Conservation (phyloP, 176 grass and related monocot species). For the Bothriochloa decipiens region DNA sequence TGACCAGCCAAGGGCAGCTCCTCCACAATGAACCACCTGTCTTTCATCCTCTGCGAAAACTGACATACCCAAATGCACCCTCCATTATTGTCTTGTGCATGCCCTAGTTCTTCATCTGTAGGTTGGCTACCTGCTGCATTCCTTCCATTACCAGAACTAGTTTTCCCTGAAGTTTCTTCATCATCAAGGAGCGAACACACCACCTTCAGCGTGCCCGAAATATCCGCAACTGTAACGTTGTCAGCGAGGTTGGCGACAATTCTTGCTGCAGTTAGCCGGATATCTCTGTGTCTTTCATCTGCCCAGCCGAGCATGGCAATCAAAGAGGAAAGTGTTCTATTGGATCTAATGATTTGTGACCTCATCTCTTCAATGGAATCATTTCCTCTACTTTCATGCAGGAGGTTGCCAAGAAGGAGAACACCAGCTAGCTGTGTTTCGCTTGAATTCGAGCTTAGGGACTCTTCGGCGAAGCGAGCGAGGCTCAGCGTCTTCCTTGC, state of each 20-base stretch:
- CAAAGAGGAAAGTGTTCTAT: not conserved
- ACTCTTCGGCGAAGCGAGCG: not conserved
- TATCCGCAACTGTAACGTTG: not conserved
- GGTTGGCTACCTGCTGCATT: not conserved
- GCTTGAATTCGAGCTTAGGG: not conserved
- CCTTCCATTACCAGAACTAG: not conserved
- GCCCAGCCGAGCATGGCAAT: not conserved
- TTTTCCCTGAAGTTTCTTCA: not conserved
- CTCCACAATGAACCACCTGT: not conserved
- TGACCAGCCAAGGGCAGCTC: not conserved
- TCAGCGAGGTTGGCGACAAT: not conserved
- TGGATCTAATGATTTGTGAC: not conserved
- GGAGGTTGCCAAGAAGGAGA: not conserved
- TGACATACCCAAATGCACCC: not conserved
- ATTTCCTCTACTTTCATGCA: not conserved
- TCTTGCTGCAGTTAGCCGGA: not conserved
- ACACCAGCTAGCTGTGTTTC: not conserved
- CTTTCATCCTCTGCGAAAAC: not conserved
- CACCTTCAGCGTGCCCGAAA: not conserved
- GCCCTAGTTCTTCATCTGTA: not conserved
- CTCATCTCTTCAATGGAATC: not conserved
- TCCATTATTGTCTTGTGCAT: not conserved
- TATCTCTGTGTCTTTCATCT: not conserved
- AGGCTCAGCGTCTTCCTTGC: not conserved
- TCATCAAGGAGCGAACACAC: conserved; percentile 5